A percentile compares a stretch with the other conserved stretches of the same genome.
Conservation (phyloP, 805 yeast species). For the Pichia nakasei region DNA sequence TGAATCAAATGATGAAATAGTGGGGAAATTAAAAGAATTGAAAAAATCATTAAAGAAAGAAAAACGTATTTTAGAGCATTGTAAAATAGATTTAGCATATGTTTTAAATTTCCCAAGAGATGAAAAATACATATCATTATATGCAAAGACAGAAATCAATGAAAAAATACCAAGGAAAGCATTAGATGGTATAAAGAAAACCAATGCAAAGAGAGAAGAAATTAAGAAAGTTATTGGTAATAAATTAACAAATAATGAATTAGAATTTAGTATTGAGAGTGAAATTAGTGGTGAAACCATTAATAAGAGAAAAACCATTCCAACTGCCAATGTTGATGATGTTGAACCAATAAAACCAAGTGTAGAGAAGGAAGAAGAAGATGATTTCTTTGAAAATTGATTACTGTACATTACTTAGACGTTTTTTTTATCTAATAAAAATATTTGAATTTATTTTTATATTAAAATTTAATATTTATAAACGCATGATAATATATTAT, state of each 20-base stretch:
- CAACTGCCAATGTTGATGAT: slow-evolving; percentile 11
- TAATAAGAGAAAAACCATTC: slow-evolving; percentile 4
- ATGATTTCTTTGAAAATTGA: slow-evolving; percentile 28
- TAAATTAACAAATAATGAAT: slow-evolving; percentile 41
- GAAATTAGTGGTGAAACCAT: slow-evolving; percentile 29
- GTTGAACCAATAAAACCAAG: slow-evolving; percentile 1
- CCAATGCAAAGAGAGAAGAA: slow-evolving; percentile 35
- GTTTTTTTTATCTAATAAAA: too few relatives aligned
- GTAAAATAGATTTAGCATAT: slow-evolving; percentile 66
- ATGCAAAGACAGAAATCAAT: slow-evolving; percentile 37
- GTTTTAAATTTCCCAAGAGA: slow-evolving; percentile 69
- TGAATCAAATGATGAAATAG: neutral
- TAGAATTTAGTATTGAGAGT: slow-evolving; percentile 46
- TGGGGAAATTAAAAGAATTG: slow-evolving; percentile 20
- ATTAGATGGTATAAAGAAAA: slow-evolving; percentile 34
- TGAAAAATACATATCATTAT: slow-evolving; percentile 72
- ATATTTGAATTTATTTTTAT: too few relatives aligned
- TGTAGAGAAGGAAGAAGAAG: slow-evolving; percentile 19
- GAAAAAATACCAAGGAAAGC: slow-evolving; percentile 27
- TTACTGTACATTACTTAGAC: neutral
- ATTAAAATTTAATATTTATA: too few relatives aligned
- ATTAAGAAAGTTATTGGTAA: slow-evolving; percentile 46
- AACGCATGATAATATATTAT: too few relatives aligned
- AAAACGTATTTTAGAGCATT: slow-evolving; percentile 42
- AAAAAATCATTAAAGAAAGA: slow-evolving; percentile 28